phyloP scores from a whole-genome alignment of 2,329 filamentous ascomycete genomes.

The Gremmenia infestans region DNA sequence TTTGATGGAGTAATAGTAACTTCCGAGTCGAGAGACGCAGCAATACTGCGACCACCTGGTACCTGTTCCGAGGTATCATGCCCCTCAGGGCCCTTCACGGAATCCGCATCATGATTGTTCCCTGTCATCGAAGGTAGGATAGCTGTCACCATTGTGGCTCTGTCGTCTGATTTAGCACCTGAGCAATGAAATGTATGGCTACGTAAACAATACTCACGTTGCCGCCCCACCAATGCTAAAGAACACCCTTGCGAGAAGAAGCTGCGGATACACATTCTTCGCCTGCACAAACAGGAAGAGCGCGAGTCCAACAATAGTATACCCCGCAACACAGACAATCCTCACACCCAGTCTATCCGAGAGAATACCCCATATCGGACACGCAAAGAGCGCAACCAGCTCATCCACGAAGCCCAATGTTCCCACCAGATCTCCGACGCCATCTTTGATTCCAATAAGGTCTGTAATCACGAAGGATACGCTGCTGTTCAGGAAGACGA shows the following conservation, averaged over 20 bases:
- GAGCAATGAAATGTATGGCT: constrained; percentile 3
- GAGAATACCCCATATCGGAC: constrained; percentile 72
- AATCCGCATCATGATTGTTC: constrained; percentile 28
- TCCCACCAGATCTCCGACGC: constrained; percentile 75
- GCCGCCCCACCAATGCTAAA: constrained; percentile 94
- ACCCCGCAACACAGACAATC: constrained; percentile 70
- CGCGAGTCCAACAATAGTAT: constrained; percentile 72
- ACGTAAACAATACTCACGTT: constrained; percentile 48
- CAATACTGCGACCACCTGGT: constrained; percentile 46
- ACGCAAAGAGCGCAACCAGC: constrained; percentile 73
- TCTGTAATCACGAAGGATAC: constrained; percentile 83
- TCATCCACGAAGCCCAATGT: constrained; percentile 84
- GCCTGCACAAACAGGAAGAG: constrained; percentile 81
- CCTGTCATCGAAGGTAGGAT: constrained; percentile 71
- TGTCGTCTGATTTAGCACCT: constrained; percentile 25
- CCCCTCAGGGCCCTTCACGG: constrained; percentile 17
- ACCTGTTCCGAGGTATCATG: constrained; percentile 5
- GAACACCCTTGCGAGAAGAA: constrained; percentile 76
- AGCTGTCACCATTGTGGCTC: constrained; percentile 93
- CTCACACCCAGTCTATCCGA: constrained; percentile 74
- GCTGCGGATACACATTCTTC: constrained; percentile 79
- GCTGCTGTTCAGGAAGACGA: constrained; percentile 83
- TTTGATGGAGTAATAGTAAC: constrained; percentile 67
- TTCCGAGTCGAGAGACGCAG: constrained; percentile 68
- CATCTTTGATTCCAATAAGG: constrained; percentile 66